Evolutionary conservation across 208 protist genomes (phyloP), one percentile per base, ranked within the genome.

Genomic region (Novymonas esmeraldas): DNA sequence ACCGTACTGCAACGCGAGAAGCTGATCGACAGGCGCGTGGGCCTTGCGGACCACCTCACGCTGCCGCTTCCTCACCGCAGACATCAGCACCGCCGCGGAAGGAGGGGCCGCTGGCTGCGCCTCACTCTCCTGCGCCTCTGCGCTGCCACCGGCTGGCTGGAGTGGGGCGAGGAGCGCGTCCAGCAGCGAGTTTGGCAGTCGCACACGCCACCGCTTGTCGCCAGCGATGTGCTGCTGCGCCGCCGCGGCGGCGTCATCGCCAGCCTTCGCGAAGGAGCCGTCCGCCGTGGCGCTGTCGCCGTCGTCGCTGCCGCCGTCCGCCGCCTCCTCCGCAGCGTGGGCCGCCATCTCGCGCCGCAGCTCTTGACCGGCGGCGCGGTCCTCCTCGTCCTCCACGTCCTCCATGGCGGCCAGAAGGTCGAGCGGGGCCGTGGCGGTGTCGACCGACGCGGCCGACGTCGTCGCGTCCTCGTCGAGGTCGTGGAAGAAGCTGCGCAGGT

Each of bases 401-500:
- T 67, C 71, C 84, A 95, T 92, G 55, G 85, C 83, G 28, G 38
- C 61, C 26, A 85, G 69, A 63, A 95, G 73, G 42, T 85, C 79
- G 22, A 70, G 9, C 14, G 36, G n/a, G 29, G 64, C 48, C 39
- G 20, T 42, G 38, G 2, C 20, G 9, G 24, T 16, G 6, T 5
- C 46, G 4, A 2, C 57, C 16, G n/a, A n/a, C 42, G 51, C 55
- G 14, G 16, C 59, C 34, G 69, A 42, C 46, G 90, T 69, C 9
- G 80, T 87, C 20, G 82, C 85, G 56, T 95, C 90, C 73, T 95
- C 90, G 64, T 95, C 90, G 3, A 92, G 61, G 46, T 93, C 87
- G 65, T 95, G 87, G 59, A 95, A 95, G 69, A 95, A 95, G 57
- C 83, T 91, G 54, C 90, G 84, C 14, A 95, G 78, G 54, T 84